Base-by-base conservation (phyloP, 495 filamentous ascomycete genomes). In the Neurospora sp. region DNA sequence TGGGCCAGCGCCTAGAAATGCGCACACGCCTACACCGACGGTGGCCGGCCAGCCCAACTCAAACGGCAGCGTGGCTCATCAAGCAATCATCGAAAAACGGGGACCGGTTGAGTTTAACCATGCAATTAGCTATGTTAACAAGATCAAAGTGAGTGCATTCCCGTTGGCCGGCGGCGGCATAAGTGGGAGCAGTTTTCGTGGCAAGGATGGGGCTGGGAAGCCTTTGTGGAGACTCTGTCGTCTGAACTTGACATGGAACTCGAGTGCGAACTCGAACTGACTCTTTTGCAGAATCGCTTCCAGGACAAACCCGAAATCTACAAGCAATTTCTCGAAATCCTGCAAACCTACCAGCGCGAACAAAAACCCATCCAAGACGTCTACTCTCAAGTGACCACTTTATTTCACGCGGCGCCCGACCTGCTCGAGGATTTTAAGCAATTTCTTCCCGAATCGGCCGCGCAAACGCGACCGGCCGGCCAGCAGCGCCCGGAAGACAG, bases 101-200 rank as follows among this genome's bases (percentile, higher is more conserved):
- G 94, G 94, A 12, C 96, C 96, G 14, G 96, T 99, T 3, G 96
- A 99, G 78, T 99, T 99, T 83, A 99, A 99, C 81, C 96, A 99
- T 84, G 96, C 96, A 0, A 99, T 99, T 73, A 98, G 94, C 79
- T 99, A 99, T 78, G 96, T 99, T 65, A 99, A 99, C 80, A 99
- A 99, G 83, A 99, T 99, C 71, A 99, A 99, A 90, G 94, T 96
- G 80, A 79, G 81, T 73, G 70, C 8, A 20, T 40, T 41, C 61
- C 18, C 12, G 31, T 71, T 39, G 22, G 53, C 53, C 53, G 8
- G 53, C 22, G 14, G 44, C 37, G n/a, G 65, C 75, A 7, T 35
- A 65, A 41, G 35, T 68, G 35, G 68, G 35, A 70, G 22, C 78
- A 70, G 78, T 69, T 31, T 69, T 73, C 8, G 38, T 20, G 38